These are phyloP conservation scores for Akanthomyces uredinophilus DNA, from an alignment of 2,329 filamentous ascomycete species.

Conservation along the genomic window DNA sequence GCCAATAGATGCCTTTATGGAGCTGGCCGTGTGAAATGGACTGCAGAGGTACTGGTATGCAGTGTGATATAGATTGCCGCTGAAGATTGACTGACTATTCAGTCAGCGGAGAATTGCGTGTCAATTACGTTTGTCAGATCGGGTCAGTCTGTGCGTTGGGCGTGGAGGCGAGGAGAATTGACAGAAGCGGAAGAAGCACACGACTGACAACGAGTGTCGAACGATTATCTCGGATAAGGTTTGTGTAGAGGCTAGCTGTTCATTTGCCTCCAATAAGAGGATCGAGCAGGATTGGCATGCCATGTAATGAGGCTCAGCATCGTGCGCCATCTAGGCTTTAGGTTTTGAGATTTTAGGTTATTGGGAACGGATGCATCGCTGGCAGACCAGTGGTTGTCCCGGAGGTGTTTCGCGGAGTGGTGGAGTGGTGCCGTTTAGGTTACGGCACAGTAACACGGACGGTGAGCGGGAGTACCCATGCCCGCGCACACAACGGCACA, in stretches of 20 bases:
- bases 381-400: background rate
- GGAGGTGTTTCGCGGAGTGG: background rate
- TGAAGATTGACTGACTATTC: background rate
- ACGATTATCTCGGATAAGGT: background rate
- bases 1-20: background rate
- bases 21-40: background rate
- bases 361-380: background rate
- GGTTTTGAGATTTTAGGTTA: too few relatives aligned
- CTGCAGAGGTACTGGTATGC: background rate
- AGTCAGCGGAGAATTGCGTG: too few relatives aligned
- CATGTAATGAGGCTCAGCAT: background rate
- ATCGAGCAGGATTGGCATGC: background rate
- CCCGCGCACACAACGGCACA: background rate
- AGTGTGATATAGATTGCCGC: slow-evolving; percentile 1
- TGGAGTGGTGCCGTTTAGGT: background rate
- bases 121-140: too few relatives aligned
- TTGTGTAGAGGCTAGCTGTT: background rate
- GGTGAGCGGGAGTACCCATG: background rate
- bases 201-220: background rate
- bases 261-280: background rate
- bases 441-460: background rate
- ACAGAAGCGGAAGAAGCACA: background rate
- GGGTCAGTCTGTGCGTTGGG: background rate
- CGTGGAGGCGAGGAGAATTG: background rate
- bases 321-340: too few relatives aligned